Conservation (phyloP, 2,329 filamentous ascomycete species). For the Sporothrix brunneoviolacea region DNA sequence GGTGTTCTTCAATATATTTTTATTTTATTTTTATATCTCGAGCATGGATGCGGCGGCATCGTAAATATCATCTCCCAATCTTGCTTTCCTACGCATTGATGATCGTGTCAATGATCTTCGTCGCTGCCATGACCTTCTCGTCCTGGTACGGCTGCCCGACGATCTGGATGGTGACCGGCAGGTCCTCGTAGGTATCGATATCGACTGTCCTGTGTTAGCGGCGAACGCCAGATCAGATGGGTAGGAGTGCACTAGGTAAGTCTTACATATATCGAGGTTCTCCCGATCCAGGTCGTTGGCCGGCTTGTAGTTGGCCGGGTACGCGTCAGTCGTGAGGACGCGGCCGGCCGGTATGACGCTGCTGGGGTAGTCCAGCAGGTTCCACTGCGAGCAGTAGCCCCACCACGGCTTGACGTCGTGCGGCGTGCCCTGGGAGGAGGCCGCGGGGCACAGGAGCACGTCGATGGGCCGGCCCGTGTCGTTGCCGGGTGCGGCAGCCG, state of each 20-base stretch:
- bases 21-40: too few relatives aligned
- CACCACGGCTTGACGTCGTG: slow-evolving; percentile 13
- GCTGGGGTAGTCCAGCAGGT: slow-evolving; percentile 15
- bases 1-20: too few relatives aligned
- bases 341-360: slow-evolving; percentile 1
- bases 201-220: slow-evolving; percentile 1
- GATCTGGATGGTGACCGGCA: slow-evolving; percentile 11
- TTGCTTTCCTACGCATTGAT: too few relatives aligned
- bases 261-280: too few relatives aligned
- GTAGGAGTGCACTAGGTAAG: too few relatives aligned
- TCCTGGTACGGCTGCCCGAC: slow-evolving; percentile 10
- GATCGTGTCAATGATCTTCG: slow-evolving; percentile 2
- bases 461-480: slow-evolving; percentile 45
- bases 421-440: slow-evolving; percentile 22
- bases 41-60: too few relatives aligned
- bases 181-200: slow-evolving; percentile 1
- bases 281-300: not conserved
- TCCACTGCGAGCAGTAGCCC: slow-evolving; percentile 12
- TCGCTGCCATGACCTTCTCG: slow-evolving; percentile 7
- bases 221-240: too few relatives aligned
- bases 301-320: not conserved
- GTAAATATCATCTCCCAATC: too few relatives aligned
- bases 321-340: not conserved
- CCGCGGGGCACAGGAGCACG: slow-evolving; percentile 44
- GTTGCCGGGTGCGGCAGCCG: too few relatives aligned